Base-by-base conservation (phyloP, 139 green algal species). In the Picochlorum sp. region DNA sequence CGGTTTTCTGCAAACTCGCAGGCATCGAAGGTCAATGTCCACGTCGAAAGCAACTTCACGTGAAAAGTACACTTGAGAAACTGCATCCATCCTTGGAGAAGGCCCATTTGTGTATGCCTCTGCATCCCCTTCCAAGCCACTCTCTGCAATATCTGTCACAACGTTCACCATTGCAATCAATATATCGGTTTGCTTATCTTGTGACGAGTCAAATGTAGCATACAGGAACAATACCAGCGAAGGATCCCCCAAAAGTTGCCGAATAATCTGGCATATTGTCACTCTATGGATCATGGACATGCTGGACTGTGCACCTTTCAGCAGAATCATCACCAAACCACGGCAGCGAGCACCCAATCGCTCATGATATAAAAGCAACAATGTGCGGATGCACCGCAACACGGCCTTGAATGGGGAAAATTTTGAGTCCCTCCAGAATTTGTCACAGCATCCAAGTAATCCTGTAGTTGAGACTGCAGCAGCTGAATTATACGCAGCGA, bases 381-480 rank as follows among this genome's bases (percentile, higher is more conserved):
- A 49, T 15, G 79, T 79, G 16, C 73, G 76, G 9, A 71, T 64
- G 51, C 75, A 81, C 45, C 79, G 66, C 62, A 89, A 63, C 57
- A 81, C 69, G n/a, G 79, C 70, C 15, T 68, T 72, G 57, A 71
- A 73, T 38, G 85, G 78, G 5, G 8, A 32, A 72, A 65, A 41
- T 60, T 61, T 5, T 47, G 63, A 47, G 85, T 80, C 32, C 77
- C 64, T 0, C 78, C 54, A 30, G 75, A 58, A 59, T 80, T 70
- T 9, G 83, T 61, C 4, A 47, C 58, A 37, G 66, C 67, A 30
- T 85, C 68, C 62, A 88, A 49, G 4, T 71, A 56, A n/a, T 76
- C 65, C 15, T 80, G 21, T 61, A 89, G 70, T 75, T 88, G 80
- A 24, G 45, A 52, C 38, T 73, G 63, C 58, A 89, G 51, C 15